These are phyloP conservation scores for Chalara sp. DNA, from an alignment of 2,329 filamentous ascomycete species.

Conservation along the genomic window DNA sequence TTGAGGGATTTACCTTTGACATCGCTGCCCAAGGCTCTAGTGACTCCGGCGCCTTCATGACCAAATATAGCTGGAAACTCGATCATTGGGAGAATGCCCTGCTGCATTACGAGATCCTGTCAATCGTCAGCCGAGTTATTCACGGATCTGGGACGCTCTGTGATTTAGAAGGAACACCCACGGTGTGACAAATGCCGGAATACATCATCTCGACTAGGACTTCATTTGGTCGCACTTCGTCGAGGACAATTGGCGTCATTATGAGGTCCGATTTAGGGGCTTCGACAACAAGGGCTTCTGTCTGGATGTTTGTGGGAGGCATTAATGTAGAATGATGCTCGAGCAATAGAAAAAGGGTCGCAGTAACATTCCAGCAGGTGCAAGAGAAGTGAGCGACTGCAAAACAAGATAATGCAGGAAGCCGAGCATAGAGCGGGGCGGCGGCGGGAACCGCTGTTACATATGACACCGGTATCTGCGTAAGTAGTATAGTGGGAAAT, in stretches of 20 bases:
- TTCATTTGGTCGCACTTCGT: conserved; percentile 24
- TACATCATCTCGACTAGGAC: conserved; percentile 29
- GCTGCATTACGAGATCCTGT: conserved; percentile 5
- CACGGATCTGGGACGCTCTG: background rate
- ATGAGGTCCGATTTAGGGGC: conserved; percentile 2
- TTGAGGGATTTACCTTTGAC: conserved; percentile 10
- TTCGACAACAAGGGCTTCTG: conserved; percentile 9
- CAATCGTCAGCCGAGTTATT: background rate
- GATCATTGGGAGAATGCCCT: conserved; percentile 3
- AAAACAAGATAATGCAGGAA: too few species aligned
- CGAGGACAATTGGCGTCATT: conserved; percentile 18
- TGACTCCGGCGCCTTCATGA: conserved; percentile 21
- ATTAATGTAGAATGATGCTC: too few species aligned
- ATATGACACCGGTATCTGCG: too few species aligned
- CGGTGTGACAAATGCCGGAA: conserved; percentile 23
- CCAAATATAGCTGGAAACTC: conserved; percentile 20
- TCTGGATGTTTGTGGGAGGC: conserved; percentile 1
- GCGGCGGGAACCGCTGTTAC: too few species aligned
- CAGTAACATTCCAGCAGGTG: too few species aligned
- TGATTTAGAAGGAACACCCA: background rate
- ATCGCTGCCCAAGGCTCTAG: conserved; percentile 6
- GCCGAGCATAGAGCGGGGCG: too few species aligned
- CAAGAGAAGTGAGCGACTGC: too few species aligned
- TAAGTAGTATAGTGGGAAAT: too few species aligned
- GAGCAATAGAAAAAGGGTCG: too few species aligned